These are phyloP conservation scores for Tetradesmus lagerheimii DNA, from an alignment of 139 green algal genomes.

Conservation along the genomic window DNA sequence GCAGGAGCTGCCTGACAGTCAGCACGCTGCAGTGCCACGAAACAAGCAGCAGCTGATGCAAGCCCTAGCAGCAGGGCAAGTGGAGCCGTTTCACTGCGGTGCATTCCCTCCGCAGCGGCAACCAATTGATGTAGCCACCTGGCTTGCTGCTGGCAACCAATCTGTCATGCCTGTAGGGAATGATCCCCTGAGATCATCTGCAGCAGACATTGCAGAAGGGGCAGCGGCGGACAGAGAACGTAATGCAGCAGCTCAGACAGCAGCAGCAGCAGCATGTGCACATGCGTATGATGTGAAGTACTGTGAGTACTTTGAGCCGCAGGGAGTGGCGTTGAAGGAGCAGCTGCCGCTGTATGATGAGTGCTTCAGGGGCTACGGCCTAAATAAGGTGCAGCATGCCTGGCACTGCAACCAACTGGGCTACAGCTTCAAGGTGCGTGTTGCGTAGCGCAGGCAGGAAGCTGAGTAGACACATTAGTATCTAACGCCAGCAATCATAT, in stretches of 20 bases:
- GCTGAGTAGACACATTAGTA: no score
- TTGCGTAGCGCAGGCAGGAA: neutral
- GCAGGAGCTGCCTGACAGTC: neutral
- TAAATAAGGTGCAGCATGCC: slow-evolving; percentile 65
- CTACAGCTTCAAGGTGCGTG: slow-evolving; percentile 53
- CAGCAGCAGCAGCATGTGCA: neutral
- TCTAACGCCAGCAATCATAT: no score
- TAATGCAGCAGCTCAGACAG: neutral
- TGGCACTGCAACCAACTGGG: slow-evolving; percentile 38
- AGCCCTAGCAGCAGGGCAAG: neutral
- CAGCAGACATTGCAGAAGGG: neutral
- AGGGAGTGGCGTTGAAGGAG: slow-evolving; percentile 14
- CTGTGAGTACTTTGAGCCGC: slow-evolving; percentile 40
- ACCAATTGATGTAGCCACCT: slow-evolving; percentile 10
- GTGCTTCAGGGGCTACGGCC: slow-evolving; percentile 58
- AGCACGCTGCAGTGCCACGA: slow-evolving; percentile 3
- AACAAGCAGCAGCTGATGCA: slow-evolving; percentile 19
- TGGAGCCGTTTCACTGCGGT: slow-evolving; percentile 48
- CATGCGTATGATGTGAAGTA: neutral
- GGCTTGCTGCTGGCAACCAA: neutral
- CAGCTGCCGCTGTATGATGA: slow-evolving; percentile 45
- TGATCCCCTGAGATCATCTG: neutral
- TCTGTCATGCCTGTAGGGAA: no score
- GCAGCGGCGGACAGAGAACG: neutral
- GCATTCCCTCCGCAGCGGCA: neutral